These are phyloP conservation scores for Asterophora lycoperdoides DNA, from an alignment of 768 basidiomycete genomes.

Conservation along the genomic window DNA sequence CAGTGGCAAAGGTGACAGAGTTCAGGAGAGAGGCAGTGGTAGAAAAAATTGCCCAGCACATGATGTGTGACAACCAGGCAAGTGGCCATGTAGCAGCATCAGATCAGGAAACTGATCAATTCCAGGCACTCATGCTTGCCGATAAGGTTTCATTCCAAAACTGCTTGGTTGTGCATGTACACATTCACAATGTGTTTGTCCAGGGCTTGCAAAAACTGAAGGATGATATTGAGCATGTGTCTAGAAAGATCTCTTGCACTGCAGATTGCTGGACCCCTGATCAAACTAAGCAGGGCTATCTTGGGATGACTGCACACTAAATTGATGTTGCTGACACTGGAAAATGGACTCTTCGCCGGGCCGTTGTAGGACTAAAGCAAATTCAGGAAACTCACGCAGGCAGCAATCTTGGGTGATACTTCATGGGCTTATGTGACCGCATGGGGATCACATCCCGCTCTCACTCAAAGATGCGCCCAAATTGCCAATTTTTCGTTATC, in stretches of 20 bases:
- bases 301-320: slow-evolving; percentile 20
- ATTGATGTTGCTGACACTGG: slow-evolving; percentile 15
- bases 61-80: slow-evolving; percentile 4
- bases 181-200: background rate
- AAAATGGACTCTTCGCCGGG: slow-evolving; percentile 20
- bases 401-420: slow-evolving; percentile 23
- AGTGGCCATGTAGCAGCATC: background rate
- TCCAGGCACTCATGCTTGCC: background rate
- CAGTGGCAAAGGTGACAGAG: background rate
- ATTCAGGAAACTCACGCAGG: slow-evolving; percentile 23
- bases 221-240: slow-evolving; percentile 6
- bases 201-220: background rate
- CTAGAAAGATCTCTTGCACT: slow-evolving; percentile 17
- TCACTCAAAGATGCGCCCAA: too few relatives aligned
- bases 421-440: slow-evolving; percentile 20
- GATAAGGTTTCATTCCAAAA: background rate
- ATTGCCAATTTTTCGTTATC: too few relatives aligned
- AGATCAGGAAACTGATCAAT: background rate
- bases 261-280: slow-evolving; percentile 17
- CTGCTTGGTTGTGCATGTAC: background rate
- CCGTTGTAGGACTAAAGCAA: slow-evolving; percentile 20
- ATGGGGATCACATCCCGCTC: slow-evolving; percentile 18
- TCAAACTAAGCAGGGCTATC: slow-evolving; percentile 11
- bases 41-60: background rate
- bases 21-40: background rate